Percentiles rank a stretch among this genome's conserved stretches.
phyloP scores from a whole-genome alignment of 208 protist genomes.

The Leishmania lainsoni region DNA sequence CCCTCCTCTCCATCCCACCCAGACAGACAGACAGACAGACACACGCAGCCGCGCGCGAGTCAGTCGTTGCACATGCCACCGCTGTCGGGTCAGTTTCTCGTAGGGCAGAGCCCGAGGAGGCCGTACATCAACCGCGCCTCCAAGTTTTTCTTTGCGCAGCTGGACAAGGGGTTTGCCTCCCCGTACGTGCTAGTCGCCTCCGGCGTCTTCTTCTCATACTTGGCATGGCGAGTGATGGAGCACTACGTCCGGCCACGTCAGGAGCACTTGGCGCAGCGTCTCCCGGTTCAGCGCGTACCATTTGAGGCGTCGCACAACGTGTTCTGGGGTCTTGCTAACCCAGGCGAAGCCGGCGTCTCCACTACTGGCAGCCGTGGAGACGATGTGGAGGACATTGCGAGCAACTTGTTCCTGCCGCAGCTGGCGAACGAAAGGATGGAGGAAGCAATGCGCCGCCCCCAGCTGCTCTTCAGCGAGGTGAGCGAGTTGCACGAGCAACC shows the following conservation, averaged over 20 bases:
- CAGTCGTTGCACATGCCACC: constrained; percentile 14
- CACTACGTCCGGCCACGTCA: constrained; percentile 55
- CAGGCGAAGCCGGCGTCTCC: neutral
- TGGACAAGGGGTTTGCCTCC: constrained; percentile 81
- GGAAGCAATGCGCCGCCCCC: constrained; percentile 69
- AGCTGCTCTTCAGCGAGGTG: constrained; percentile 69
- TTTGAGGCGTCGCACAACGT: constrained; percentile 70
- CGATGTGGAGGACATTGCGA: constrained; percentile 21
- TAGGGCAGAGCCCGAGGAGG: constrained; percentile 41
- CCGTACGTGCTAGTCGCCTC: constrained; percentile 65
- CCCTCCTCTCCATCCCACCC: neutral
- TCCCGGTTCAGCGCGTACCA: constrained; percentile 59
- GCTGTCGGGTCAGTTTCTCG: constrained; percentile 21
- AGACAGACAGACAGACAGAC: constrained; percentile 3
- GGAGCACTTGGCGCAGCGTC: constrained; percentile 46
- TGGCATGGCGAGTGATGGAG: constrained; percentile 68
- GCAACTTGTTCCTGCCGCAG: constrained; percentile 40
- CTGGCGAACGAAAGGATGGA: constrained; percentile 45
- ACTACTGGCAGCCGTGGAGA: constrained; percentile 5
- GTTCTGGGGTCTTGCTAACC: constrained; percentile 70
- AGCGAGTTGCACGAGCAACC: constrained; percentile 57
- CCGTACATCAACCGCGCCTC: constrained; percentile 63
- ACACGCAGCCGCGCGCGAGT: neutral
- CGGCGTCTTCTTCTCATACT: constrained; percentile 49
- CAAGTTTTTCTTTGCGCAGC: constrained; percentile 81